Conservation (phyloP, 331 rosid genomes). For the Phaseolus coccineus region DNA sequence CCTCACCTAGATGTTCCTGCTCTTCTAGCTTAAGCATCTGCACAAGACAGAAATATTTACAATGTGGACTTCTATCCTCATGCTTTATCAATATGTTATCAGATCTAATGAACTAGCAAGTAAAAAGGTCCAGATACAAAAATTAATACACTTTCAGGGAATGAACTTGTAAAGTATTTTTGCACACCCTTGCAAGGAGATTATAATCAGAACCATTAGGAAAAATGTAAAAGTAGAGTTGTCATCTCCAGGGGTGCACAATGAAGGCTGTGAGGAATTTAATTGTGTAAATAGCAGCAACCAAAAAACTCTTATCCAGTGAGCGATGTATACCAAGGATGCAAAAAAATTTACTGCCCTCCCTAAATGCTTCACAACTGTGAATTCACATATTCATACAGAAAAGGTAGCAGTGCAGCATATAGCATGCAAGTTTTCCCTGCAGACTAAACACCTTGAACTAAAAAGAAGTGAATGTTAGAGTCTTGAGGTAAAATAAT, state of each 20-base stretch:
- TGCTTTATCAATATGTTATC: slow-evolving; percentile 34
- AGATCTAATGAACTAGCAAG: slow-evolving; percentile 33
- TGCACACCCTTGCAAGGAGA: slow-evolving; percentile 26
- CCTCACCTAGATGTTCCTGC: slow-evolving; percentile 95
- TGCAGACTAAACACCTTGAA: slow-evolving; percentile 29
- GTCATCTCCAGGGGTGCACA: slow-evolving; percentile 20
- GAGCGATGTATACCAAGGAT: slow-evolving; percentile 16
- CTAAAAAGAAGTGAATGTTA: slow-evolving; percentile 10
- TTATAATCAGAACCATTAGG: slow-evolving; percentile 21
- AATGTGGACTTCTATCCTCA: slow-evolving; percentile 38
- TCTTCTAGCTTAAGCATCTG: slow-evolving; percentile 97
- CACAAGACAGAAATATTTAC: slow-evolving; percentile 50
- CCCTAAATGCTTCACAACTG: slow-evolving; percentile 6
- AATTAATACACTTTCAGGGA: slow-evolving; percentile 12
- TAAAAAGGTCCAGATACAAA: slow-evolving; percentile 19
- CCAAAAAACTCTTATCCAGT: slow-evolving; percentile 8
- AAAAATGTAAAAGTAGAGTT: neutral
- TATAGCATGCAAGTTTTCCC: slow-evolving; percentile 22
- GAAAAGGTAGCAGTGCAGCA: slow-evolving; percentile 32
- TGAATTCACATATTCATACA: neutral
- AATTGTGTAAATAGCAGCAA: slow-evolving; percentile 21
- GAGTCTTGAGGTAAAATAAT: slow-evolving; percentile 12
- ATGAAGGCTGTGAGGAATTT: slow-evolving; percentile 26
- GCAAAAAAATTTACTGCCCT: slow-evolving; percentile 25
- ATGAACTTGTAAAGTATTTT: slow-evolving; percentile 9